These are phyloP conservation scores for Amaranthus palmeri DNA, from an alignment of 148 eudicot species.

Conservation along the genomic window DNA sequence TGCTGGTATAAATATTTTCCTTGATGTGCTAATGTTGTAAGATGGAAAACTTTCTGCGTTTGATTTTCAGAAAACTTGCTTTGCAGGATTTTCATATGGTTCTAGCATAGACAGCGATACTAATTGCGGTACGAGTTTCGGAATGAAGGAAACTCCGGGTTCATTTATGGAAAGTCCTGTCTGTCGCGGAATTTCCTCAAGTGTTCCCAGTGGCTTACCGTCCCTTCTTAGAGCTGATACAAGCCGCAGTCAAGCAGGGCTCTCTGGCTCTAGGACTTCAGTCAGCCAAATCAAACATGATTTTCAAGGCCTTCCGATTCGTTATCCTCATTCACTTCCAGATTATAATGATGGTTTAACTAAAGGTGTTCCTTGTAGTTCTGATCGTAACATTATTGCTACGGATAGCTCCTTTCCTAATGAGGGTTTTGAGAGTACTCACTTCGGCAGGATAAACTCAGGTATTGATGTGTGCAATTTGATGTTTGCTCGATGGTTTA, in stretches of 20 bases:
- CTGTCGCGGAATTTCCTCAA: conserved; percentile 50
- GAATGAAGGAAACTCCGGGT: conserved; percentile 29
- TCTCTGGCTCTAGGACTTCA: conserved; percentile 37
- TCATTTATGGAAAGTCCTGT: conserved; percentile 32
- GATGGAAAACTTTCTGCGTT: neutral
- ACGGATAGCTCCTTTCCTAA: conserved; percentile 30
- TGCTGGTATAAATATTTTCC: conserved; percentile 24
- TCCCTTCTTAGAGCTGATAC: conserved; percentile 51
- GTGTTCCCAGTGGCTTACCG: conserved; percentile 52
- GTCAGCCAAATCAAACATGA: conserved; percentile 35
- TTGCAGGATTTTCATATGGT: conserved; percentile 43
- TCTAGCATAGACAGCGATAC: conserved; percentile 36
- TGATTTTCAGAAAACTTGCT: neutral
- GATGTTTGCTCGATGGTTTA: conserved; percentile 17
- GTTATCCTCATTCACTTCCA: conserved; percentile 64
- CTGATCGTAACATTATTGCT: conserved; percentile 32
- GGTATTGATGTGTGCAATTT: conserved; percentile 47
- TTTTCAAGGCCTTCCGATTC: conserved; percentile 29
- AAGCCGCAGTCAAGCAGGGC: conserved; percentile 37
- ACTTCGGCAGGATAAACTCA: conserved; percentile 37
- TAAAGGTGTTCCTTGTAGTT: conserved; percentile 38
- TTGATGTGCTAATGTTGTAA: neutral
- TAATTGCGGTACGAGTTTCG: conserved; percentile 21
- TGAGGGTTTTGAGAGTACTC: conserved; percentile 43
- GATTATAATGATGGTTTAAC: conserved; percentile 49